phyloP scores from a whole-genome alignment of 208 protist genomes.

The Phytomonas francai region DNA sequence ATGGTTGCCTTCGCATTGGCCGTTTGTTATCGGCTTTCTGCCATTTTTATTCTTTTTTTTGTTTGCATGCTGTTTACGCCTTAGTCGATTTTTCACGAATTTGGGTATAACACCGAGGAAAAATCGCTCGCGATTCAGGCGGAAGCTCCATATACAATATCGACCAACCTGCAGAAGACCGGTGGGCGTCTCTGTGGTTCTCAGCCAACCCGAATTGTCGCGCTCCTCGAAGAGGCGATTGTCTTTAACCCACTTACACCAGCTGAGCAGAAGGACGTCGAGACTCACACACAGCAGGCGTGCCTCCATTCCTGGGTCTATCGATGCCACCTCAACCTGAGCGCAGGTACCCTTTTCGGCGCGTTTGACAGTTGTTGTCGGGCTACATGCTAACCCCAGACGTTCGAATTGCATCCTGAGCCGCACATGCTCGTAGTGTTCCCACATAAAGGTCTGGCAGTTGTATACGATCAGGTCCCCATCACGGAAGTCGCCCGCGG shows the following conservation, averaged over 20 bases:
- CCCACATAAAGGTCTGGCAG: slow-evolving; percentile 22
- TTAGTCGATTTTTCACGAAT: slow-evolving; percentile 38
- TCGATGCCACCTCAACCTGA: not conserved
- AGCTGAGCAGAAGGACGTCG: slow-evolving; percentile 41
- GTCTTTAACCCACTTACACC: slow-evolving; percentile 44
- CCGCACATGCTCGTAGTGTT: slow-evolving; percentile 42
- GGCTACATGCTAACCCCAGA: slow-evolving; percentile 17
- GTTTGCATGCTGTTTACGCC: slow-evolving; percentile 23
- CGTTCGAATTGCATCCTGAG: slow-evolving; percentile 13
- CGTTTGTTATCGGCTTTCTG: too few species aligned
- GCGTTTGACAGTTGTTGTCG: not conserved
- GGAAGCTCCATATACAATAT: slow-evolving; percentile 56
- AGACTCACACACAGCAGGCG: slow-evolving; percentile 27
- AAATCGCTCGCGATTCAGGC: slow-evolving; percentile 39
- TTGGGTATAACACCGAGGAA: slow-evolving; percentile 65
- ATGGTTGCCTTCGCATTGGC: too few species aligned
- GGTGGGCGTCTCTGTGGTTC: slow-evolving; percentile 13
- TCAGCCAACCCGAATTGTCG: slow-evolving; percentile 36
- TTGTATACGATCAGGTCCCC: slow-evolving; percentile 53
- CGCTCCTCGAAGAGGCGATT: slow-evolving; percentile 42
- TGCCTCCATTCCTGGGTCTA: slow-evolving; percentile 15
- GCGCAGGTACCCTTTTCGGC: not conserved
- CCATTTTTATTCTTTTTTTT: slow-evolving; percentile 21
- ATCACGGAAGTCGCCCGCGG: slow-evolving; percentile 36
- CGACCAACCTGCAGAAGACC: slow-evolving; percentile 31